Conservation (phyloP, 225 moss, liverwort and hornwort species). For the Pleurozium schreberi region DNA sequence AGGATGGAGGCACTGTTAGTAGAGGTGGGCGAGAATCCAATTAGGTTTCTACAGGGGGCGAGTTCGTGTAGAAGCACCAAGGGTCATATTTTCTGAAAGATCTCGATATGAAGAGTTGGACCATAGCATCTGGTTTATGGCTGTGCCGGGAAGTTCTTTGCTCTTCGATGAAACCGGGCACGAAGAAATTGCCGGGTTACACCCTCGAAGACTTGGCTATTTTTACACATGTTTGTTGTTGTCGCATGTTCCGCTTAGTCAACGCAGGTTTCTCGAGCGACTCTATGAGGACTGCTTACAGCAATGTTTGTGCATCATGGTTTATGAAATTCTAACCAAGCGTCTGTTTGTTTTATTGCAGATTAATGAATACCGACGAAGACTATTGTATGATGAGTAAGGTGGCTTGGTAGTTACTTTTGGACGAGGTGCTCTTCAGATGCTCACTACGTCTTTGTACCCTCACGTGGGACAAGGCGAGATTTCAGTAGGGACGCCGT, state of each 20-base stretch:
- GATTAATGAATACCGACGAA: not conserved
- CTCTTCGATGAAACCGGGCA: not conserved
- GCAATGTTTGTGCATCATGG: not conserved
- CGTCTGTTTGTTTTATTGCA: not conserved
- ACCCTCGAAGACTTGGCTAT: not conserved
- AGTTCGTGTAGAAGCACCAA: not conserved
- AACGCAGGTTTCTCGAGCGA: not conserved
- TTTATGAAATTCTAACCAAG: not conserved
- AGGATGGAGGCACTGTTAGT: not conserved
- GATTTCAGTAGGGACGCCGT: not conserved
- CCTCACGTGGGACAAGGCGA: not conserved
- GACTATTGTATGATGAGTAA: not conserved
- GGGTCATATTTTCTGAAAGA: not conserved
- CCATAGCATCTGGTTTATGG: too few relatives aligned
- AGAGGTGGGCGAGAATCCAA: too few relatives aligned
- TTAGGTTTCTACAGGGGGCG: not conserved
- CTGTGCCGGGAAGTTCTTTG: not conserved
- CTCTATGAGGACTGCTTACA: not conserved
- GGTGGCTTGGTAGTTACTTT: not conserved
- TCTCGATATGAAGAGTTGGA: not conserved
- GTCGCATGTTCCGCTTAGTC: too few relatives aligned
- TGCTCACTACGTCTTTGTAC: constrained; percentile 4
- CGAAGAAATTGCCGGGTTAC: not conserved
- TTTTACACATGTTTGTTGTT: not conserved
- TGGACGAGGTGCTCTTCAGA: not conserved